Evolutionary conservation across 148 eudicot genomes (phyloP), one percentile per base, ranked within the genome.

Genomic region (Persicaria maculosa): DNA sequence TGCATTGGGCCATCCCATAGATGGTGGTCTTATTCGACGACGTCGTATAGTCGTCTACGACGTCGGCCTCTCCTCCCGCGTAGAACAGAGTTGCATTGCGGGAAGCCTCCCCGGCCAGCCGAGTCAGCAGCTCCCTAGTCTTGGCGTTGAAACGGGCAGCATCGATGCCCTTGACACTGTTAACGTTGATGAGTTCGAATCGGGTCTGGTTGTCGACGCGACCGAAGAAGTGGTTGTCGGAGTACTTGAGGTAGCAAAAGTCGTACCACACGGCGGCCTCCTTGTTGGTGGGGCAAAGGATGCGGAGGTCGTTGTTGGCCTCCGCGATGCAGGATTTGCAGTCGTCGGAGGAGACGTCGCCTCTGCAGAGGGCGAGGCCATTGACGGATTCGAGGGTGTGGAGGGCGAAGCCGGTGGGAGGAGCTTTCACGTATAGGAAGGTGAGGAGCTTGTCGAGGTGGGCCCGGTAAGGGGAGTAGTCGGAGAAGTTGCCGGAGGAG

Each of bases 1-100:
- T 80, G 70, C 88, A 85, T 54, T 85, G 86, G 69, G 50, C 88
- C 75, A 83, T 53, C 52, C 84, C 88, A 54, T 80, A 85, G 9
- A 85, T 80, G 12, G 19, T 74, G 1, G 72, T 70, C 52, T 25
- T 59, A 7, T 47, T 59, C 73, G 25, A 22, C 25, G 25, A 22
- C 25, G 25, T 0, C 76, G 40, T 31, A 76, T 22, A 22, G 25
- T 22, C 25, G 1, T 22, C 25, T 22, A 22, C 1, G 71, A 76
- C 14, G 40, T 74, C 77, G 4, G 44, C 44, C 16, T 4, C 77
- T 9, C 73, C 73, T n/a, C 73, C 53, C 0, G 50, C 53, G 10
- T 70, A 45, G 6, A 65, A 15, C 46, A 7, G 5, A 2, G 46
- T 65, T 5, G 9, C n/a, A 40, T 40, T 31, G 40, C 2, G 40